Percentiles rank a stretch among this genome's conserved stretches.
Evolutionary conservation across 768 basidiomycete genomes (phyloP).

Genomic region (Coprinellus micaceus): DNA sequence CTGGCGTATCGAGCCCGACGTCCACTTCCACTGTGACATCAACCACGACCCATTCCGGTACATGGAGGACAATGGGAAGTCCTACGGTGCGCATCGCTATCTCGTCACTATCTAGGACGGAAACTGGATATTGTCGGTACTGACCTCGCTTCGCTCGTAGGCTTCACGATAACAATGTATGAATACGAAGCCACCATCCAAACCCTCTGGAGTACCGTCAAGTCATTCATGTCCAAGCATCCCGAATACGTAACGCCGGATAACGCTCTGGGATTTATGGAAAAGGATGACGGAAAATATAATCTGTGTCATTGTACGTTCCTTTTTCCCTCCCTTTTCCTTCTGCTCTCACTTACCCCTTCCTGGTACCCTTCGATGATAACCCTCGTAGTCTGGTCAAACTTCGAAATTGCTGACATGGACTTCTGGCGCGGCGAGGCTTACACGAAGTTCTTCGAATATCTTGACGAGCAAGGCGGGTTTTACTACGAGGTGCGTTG

Average conservation of each 20-base stretch:
- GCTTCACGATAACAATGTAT: conserved; percentile 71
- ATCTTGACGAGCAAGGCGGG: conserved; percentile 57
- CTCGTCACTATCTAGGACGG: not conserved
- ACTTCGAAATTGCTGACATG: conserved; percentile 71
- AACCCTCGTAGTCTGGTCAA: conserved; percentile 45
- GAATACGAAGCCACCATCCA: conserved; percentile 75
- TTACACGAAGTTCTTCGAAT: conserved; percentile 63
- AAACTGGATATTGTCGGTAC: conserved; percentile 16
- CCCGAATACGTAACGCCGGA: conserved; percentile 55
- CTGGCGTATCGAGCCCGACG: conserved; percentile 75
- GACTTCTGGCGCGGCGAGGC: conserved; percentile 63
- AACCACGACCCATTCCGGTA: conserved; percentile 63
- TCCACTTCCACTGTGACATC: conserved; percentile 74
- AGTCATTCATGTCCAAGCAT: conserved; percentile 53
- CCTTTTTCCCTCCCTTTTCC: conserved; percentile 10
- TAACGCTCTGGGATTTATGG: conserved; percentile 60
- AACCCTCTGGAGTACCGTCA: conserved; percentile 68
- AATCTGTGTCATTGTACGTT: conserved; percentile 69
- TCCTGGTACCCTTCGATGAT: not conserved
- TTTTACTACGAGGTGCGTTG: conserved; percentile 67
- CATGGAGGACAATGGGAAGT: conserved; percentile 67
- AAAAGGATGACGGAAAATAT: conserved; percentile 53
- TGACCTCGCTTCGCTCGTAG: conserved; percentile 24
- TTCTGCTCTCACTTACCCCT: not conserved
- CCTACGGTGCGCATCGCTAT: conserved; percentile 49